These are phyloP conservation scores for Arachnomyces sp. DNA, from an alignment of 2,329 filamentous ascomycete genomes.

Conservation along the genomic window DNA sequence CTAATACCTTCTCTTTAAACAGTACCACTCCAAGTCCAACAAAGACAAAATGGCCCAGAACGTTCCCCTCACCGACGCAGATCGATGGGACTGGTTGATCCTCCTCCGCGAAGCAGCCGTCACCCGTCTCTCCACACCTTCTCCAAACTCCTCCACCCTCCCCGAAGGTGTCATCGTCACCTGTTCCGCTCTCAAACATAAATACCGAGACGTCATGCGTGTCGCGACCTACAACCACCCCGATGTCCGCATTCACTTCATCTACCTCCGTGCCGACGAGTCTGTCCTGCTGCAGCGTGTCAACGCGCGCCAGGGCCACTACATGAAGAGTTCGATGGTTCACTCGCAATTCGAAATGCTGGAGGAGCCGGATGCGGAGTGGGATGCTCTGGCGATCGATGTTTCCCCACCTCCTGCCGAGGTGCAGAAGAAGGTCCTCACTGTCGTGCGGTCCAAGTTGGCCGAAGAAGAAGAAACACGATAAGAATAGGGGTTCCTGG, in stretches of 20 bases:
- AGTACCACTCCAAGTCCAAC: slow-evolving; percentile 56
- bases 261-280: slow-evolving; percentile 78
- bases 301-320: slow-evolving; percentile 68
- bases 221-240: slow-evolving; percentile 70
- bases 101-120: slow-evolving; percentile 59
- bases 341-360: slow-evolving; percentile 81
- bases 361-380: slow-evolving; percentile 72
- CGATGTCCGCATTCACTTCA: slow-evolving; percentile 75
- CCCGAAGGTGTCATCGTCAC: slow-evolving; percentile 80
- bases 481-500: no score
- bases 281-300: slow-evolving; percentile 70
- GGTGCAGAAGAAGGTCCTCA: slow-evolving; percentile 46
- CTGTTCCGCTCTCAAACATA: slow-evolving; percentile 92
- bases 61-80: slow-evolving; percentile 78
- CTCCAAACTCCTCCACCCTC: slow-evolving; percentile 38
- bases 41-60: slow-evolving; percentile 85
- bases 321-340: slow-evolving; percentile 95
- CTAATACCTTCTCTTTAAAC: slow-evolving; percentile 5
- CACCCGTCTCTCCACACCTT: slow-evolving; percentile 40
- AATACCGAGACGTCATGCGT: slow-evolving; percentile 88
- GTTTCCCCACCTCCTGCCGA: slow-evolving; percentile 45
- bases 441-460: slow-evolving; percentile 9
- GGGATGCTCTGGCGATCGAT: slow-evolving; percentile 65
- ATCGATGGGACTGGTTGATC: slow-evolving; percentile 97
- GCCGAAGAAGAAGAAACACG: slow-evolving; percentile 5